Conservation (phyloP, 2,329 filamentous ascomycete species). For the Tothia fuscella region DNA sequence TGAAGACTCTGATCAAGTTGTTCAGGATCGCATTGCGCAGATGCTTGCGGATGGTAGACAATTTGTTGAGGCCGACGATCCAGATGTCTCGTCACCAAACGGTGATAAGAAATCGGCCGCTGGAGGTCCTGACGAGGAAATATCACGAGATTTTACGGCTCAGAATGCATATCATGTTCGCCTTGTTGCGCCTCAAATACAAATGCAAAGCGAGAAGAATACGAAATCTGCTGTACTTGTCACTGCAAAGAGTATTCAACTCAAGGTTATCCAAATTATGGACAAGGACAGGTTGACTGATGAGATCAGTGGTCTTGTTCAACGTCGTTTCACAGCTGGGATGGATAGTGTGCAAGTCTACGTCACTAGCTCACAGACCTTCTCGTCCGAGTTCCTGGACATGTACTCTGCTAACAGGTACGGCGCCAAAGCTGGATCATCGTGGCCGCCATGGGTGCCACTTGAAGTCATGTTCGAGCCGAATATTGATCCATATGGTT, state of each 20-base stretch:
- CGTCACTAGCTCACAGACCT: constrained; percentile 86
- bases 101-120: constrained; percentile 26
- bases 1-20: constrained; percentile 50
- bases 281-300: constrained; percentile 89
- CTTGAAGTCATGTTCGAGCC: constrained; percentile 99
- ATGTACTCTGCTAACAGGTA: constrained; percentile 93
- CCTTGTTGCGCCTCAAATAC: constrained; percentile 92
- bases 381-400: constrained; percentile 70
- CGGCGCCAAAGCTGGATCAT: constrained; percentile 68
- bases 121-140: constrained; percentile 54
- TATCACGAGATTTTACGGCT: constrained; percentile 76
- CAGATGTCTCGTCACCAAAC: constrained; percentile 26
- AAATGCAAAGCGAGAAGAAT: constrained; percentile 97
- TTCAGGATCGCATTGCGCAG: constrained; percentile 77
- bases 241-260: constrained; percentile 93
- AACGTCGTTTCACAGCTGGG: constrained; percentile 82
- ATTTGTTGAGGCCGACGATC: constrained; percentile 63
- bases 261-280: constrained; percentile 96
- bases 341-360: constrained; percentile 99
- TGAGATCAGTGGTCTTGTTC: constrained; percentile 86
- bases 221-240: constrained; percentile 93
- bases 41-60: constrained; percentile 74
- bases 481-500: constrained; percentile 86
- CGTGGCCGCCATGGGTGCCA: constrained; percentile 97
- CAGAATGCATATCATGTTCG: constrained; percentile 92